Evolutionary conservation across 2,329 filamentous ascomycete species (phyloP).

Genomic region (Xylariaceae sp.): DNA sequence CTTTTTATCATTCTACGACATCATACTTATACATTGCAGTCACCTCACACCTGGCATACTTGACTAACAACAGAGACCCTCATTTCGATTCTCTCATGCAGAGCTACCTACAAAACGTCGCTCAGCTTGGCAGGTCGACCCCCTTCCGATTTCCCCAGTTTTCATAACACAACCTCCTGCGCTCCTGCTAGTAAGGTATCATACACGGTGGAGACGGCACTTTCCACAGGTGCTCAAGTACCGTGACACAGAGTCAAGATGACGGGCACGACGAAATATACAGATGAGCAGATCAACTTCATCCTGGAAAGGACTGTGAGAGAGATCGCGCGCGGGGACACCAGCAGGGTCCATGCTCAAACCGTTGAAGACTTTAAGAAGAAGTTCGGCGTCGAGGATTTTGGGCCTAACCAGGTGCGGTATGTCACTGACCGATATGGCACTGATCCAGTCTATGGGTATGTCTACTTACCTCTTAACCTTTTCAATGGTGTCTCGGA

Average conservation of each 20-base stretch:
- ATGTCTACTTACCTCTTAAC: slow-evolving; percentile 13
- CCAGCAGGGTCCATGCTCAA: background rate
- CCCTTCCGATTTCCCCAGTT: background rate
- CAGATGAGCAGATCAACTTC: slow-evolving; percentile 18
- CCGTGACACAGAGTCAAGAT: background rate
- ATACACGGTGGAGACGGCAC: too few relatives aligned
- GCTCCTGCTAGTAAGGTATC: too few relatives aligned
- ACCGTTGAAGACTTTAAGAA: slow-evolving; percentile 4
- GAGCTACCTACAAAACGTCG: too few relatives aligned
- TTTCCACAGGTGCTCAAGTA: background rate
- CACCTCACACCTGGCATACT: too few relatives aligned
- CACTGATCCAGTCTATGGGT: slow-evolving; percentile 36
- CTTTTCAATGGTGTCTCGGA: too few relatives aligned
- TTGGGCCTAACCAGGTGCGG: slow-evolving; percentile 31
- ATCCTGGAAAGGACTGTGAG: slow-evolving; percentile 10
- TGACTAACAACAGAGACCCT: too few relatives aligned
- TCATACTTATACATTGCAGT: too few relatives aligned
- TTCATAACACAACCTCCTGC: too few relatives aligned
- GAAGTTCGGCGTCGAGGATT: slow-evolving; percentile 1
- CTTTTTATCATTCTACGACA: too few relatives aligned
- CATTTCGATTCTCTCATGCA: too few relatives aligned
- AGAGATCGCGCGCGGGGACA: slow-evolving; percentile 4
- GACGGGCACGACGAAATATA: slow-evolving; percentile 17
- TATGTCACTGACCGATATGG: slow-evolving; percentile 39
- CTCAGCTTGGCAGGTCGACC: too few relatives aligned